Evolutionary conservation across 768 basidiomycete species (phyloP).

Genomic region (Suillus bovinus): DNA sequence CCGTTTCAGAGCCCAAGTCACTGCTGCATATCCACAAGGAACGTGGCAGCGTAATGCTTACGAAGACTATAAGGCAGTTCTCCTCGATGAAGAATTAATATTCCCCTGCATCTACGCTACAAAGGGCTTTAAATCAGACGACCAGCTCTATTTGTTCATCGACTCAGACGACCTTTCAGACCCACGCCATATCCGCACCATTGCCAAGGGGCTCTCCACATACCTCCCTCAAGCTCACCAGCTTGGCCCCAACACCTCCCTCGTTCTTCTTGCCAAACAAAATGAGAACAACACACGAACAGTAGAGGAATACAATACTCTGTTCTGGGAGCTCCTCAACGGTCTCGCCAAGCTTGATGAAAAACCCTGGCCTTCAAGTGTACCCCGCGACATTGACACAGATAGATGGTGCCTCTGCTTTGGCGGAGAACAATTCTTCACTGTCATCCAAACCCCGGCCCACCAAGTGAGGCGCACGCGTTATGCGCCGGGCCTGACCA

Average conservation of each 20-base stretch:
- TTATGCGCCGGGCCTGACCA: constrained; percentile 19
- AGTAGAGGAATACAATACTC: constrained; percentile 20
- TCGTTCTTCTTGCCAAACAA: constrained; percentile 22
- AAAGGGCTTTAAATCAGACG: constrained; percentile 25
- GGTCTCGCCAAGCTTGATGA: constrained; percentile 19
- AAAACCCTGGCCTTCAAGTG: constrained; percentile 17
- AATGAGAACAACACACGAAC: constrained; percentile 9
- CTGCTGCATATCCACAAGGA: constrained; percentile 13
- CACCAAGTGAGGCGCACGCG: constrained; percentile 25
- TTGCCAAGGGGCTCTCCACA: constrained; percentile 15
- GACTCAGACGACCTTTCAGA: constrained; percentile 25
- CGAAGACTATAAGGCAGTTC: constrained; percentile 21
- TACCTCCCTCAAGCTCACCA: constrained; percentile 19
- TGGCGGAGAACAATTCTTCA: constrained; percentile 22
- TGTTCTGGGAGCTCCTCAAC: constrained; percentile 24
- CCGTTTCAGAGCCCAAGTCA: constrained; percentile 18
- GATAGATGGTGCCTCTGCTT: constrained; percentile 25
- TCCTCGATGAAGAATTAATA: constrained; percentile 22
- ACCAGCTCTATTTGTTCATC: constrained; percentile 23
- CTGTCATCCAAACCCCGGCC: constrained; percentile 22
- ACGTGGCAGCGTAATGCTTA: constrained; percentile 22
- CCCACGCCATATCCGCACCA: constrained; percentile 20
- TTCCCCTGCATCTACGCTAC: constrained; percentile 25
- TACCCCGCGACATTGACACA: constrained; percentile 23
- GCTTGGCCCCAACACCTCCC: constrained; percentile 23